phyloP scores from a whole-genome alignment of 495 filamentous ascomycete genomes.

The Talaromyces adpressus region DNA sequence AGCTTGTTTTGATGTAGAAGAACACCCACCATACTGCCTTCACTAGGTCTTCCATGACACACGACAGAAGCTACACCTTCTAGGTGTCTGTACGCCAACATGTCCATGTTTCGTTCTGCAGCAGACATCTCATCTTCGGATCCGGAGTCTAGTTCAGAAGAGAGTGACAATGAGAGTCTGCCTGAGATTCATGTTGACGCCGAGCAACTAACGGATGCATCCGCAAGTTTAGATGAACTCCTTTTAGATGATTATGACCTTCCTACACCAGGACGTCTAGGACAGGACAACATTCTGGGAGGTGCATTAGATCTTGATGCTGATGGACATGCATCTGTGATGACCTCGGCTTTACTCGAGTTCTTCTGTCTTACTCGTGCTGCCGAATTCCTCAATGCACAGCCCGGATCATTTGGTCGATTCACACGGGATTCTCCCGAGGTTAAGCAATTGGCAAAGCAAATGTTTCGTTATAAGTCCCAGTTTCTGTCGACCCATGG shows the following conservation, averaged over 20 bases:
- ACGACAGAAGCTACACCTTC: not conserved
- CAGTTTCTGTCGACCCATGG: constrained; percentile 34
- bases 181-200: not conserved
- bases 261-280: constrained; percentile 1
- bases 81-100: constrained; percentile 15
- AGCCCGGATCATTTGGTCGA: constrained; percentile 20
- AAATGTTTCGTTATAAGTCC: constrained; percentile 35
- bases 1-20: not conserved
- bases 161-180: constrained; percentile 11
- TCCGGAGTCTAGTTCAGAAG: constrained; percentile 23
- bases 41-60: not conserved
- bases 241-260: constrained; percentile 14
- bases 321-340: constrained; percentile 33
- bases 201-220: constrained; percentile 9
- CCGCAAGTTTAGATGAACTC: constrained; percentile 10
- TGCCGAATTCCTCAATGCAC: constrained; percentile 38
- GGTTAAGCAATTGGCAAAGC: constrained; percentile 31
- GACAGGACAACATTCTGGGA: constrained; percentile 9
- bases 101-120: constrained; percentile 41
- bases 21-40: not conserved
- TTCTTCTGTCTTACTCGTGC: constrained; percentile 40
- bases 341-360: constrained; percentile 38
- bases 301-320: constrained; percentile 22
- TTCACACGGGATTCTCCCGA: constrained; percentile 40
- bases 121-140: constrained; percentile 36